Evolutionary conservation across 352 stramenopile species (phyloP), one percentile per base, ranked within the genome.

Genomic region (Phytophthora palmivora): DNA sequence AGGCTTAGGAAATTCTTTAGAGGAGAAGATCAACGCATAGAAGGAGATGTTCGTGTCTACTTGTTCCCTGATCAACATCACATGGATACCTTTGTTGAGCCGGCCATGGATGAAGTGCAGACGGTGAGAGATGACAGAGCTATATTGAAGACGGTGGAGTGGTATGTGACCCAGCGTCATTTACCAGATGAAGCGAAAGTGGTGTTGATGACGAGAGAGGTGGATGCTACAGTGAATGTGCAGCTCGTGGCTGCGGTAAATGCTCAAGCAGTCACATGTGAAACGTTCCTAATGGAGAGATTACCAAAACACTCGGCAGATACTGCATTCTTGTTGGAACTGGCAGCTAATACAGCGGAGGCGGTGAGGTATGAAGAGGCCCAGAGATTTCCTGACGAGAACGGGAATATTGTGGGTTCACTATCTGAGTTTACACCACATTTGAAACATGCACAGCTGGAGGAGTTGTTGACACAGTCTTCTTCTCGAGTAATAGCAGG

Each of bases 31-130:
- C 76, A 73, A 6, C 70, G 82, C 44, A 64, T 58, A 32, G 62
- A 76, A 24, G 68, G 76, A 45, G 66, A 67, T 11, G 79, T 77
- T n/a, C 68, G 70, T 12, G 49, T 93, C 26, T 79, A 78, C 26
- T 33, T 89, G 19, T 93, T 95, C 46, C 72, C 86, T 1, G 81
- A 95, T 58, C 79, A 91, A 63, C 78, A 95, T 57, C 79, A 92
- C 56, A 41, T 72, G 3, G 73, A 77, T 11, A 92, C 82, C 19
- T 82, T 71, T 14, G 76, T 87, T 4, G 72, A 85, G 37, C 59
- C 62, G n/a, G 43, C 51, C 11, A 36, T 88, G 49, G 80, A 70
- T 3, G 46, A 92, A 48, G 30, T 76, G 10, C 70, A 80, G 37
- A 48, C 33, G 5, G 41, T 46, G 39, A 70, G 80, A 21, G 76